A percentile compares a stretch with the other conserved stretches of the same genome.
Evolutionary conservation across 2,329 filamentous ascomycete genomes (phyloP).

Genomic region (Beauveria caledonica): DNA sequence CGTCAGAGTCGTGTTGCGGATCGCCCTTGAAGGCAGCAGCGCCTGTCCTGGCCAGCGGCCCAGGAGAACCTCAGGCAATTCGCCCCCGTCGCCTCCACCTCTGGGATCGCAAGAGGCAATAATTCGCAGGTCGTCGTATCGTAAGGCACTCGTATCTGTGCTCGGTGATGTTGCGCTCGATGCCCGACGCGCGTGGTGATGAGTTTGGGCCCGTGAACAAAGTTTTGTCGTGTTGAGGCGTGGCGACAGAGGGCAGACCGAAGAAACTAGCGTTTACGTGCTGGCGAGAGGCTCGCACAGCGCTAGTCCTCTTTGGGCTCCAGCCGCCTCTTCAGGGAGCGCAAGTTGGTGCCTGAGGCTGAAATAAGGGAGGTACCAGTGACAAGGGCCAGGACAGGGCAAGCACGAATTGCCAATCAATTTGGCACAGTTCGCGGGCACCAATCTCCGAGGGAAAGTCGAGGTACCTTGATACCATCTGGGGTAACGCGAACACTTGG

Average conservation of each 20-base stretch:
- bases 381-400: background rate
- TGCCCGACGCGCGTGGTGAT: constrained; percentile 47
- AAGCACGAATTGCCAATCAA: background rate
- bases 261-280: constrained; percentile 38
- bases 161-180: constrained; percentile 30
- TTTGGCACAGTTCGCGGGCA: background rate
- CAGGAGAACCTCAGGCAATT: constrained; percentile 38
- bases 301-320: constrained; percentile 27
- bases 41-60: constrained; percentile 38
- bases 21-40: constrained; percentile 32
- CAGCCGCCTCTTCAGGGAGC: constrained; percentile 14
- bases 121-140: constrained; percentile 30
- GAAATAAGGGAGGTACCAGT: constrained; percentile 2
- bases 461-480: background rate
- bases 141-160: constrained; percentile 20
- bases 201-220: constrained; percentile 27
- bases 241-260: constrained; percentile 30
- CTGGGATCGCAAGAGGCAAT: constrained; percentile 28
- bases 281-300: constrained; percentile 22
- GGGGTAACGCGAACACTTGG: constrained; percentile 5
- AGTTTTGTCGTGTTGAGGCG: constrained; percentile 38
- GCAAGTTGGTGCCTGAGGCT: constrained; percentile 21
- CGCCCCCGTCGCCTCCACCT: constrained; percentile 39
- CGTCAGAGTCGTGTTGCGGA: constrained; percentile 27
- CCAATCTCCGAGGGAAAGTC: background rate